These are phyloP conservation scores for Gentiana dahurica DNA, from an alignment of 257 asterid genomes.

Conservation along the genomic window DNA sequence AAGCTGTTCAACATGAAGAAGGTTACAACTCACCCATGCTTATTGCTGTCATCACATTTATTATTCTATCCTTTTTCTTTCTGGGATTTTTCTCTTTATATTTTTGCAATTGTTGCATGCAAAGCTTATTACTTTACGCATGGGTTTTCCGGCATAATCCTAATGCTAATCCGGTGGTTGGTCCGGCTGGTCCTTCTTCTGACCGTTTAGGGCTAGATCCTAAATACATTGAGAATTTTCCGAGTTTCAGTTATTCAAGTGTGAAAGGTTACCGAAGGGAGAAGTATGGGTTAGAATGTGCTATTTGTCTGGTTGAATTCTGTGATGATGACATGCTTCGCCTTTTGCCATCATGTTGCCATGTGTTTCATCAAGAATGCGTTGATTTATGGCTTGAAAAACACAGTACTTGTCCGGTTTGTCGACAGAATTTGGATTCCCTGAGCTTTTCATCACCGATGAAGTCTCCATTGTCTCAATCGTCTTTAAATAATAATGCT, in stretches of 20 bases:
- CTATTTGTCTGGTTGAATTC: conserved; percentile 79
- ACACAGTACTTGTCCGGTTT: conserved; percentile 81
- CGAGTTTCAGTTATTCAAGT: conserved; percentile 52
- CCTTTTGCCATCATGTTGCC: conserved; percentile 57
- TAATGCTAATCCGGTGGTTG: conserved; percentile 17
- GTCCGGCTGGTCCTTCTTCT: conserved; percentile 9
- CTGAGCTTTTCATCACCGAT: conserved; percentile 20
- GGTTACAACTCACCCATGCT: conserved; percentile 46
- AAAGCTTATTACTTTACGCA: conserved; percentile 33
- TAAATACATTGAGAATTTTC: conserved; percentile 42
- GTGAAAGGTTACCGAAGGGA: conserved; percentile 61
- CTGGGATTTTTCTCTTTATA: conserved; percentile 57
- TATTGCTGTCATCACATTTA: conserved; percentile 48
- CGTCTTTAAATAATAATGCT: not conserved
- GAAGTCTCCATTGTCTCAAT: conserved; percentile 8
- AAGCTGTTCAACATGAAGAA: conserved; percentile 11
- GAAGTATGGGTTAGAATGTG: conserved; percentile 72
- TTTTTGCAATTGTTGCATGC: conserved; percentile 60
- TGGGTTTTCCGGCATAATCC: conserved; percentile 39
- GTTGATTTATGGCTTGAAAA: conserved; percentile 84
- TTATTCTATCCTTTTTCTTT: conserved; percentile 53
- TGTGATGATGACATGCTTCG: conserved; percentile 48
- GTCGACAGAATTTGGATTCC: conserved; percentile 46
- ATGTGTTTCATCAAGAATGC: conserved; percentile 83
- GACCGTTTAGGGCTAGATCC: conserved; percentile 47